Evolutionary conservation across 805 yeast species (phyloP).

Genomic region (Kurtzmaniella fragi): DNA sequence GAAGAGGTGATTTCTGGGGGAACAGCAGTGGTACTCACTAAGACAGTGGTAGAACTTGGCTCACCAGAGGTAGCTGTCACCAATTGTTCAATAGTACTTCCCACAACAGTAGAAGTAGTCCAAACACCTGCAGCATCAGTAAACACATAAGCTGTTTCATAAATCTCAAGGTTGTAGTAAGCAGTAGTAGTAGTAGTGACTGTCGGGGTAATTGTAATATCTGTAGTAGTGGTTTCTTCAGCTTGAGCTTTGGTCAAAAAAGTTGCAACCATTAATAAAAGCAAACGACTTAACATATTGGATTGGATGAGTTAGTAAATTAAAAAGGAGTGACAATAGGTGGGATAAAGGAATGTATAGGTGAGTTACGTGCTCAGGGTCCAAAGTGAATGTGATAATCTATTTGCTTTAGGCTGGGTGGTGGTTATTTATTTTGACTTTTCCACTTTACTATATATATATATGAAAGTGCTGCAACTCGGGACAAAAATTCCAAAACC

Average conservation of each 20-base stretch:
- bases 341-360: slow-evolving; percentile 2
- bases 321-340: slow-evolving; percentile 11
- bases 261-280: slow-evolving; percentile 4
- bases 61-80: slow-evolving; percentile 2
- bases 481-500: too few species aligned
- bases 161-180: slow-evolving; percentile 19
- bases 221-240: slow-evolving; percentile 15
- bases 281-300: not conserved
- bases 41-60: slow-evolving; percentile 5
- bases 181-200: slow-evolving; percentile 26
- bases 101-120: slow-evolving; percentile 22
- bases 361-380: not conserved
- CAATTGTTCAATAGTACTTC: slow-evolving; percentile 8
- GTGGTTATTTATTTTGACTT: too few species aligned
- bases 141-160: slow-evolving; percentile 25
- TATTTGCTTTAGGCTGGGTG: not conserved
- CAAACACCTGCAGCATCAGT: slow-evolving; percentile 23
- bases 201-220: slow-evolving; percentile 22
- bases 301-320: not conserved
- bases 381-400: not conserved
- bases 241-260: slow-evolving; percentile 8
- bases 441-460: too few species aligned
- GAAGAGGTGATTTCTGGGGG: slow-evolving; percentile 1
- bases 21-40: slow-evolving; percentile 4
- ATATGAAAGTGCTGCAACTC: too few species aligned